phyloP scores from a whole-genome alignment of 108 stramenopile species.

The Bacterosira constricta region DNA sequence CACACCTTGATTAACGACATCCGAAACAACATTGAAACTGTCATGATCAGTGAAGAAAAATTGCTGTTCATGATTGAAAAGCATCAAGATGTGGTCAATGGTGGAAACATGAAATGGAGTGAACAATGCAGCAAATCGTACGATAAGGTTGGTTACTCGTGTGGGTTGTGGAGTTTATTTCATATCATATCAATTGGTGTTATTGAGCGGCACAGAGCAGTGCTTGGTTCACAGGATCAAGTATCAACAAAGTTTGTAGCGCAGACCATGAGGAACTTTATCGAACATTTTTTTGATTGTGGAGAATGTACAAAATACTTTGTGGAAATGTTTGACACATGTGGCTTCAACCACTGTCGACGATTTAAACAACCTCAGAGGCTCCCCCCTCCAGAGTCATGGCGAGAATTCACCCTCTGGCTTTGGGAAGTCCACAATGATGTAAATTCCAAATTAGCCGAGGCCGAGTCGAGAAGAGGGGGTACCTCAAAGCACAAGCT shows the following conservation, averaged over 20 bases:
- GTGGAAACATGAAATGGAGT: conserved; percentile 29
- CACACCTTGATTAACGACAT: conserved; percentile 57
- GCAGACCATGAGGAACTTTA: conserved; percentile 54
- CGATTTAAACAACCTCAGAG: conserved; percentile 53
- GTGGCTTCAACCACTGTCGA: conserved; percentile 69
- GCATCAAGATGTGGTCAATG: conserved; percentile 47
- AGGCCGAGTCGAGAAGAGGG: conserved; percentile 42
- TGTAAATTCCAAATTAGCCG: conserved; percentile 65
- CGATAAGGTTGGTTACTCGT: conserved; percentile 51
- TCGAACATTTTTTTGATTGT: conserved; percentile 80
- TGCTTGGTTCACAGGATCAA: conserved; percentile 49
- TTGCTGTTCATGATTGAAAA: conserved; percentile 40
- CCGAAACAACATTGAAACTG: conserved; percentile 49
- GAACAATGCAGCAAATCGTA: conserved; percentile 33
- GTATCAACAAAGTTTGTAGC: conserved; percentile 56
- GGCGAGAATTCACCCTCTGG: conserved; percentile 73
- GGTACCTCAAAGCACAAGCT: conserved; percentile 16
- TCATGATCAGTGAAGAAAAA: conserved; percentile 33
- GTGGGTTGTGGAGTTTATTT: conserved; percentile 75
- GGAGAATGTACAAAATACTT: conserved; percentile 77
- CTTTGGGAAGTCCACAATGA: conserved; percentile 74
- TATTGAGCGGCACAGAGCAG: conserved; percentile 63
- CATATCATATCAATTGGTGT: conserved; percentile 72
- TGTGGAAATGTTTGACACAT: conserved; percentile 62
- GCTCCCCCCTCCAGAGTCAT: conserved; percentile 47